Base-by-base conservation (phyloP, 371 early-diverging fungal genomes). In the Apophysomyces elegans region DNA sequence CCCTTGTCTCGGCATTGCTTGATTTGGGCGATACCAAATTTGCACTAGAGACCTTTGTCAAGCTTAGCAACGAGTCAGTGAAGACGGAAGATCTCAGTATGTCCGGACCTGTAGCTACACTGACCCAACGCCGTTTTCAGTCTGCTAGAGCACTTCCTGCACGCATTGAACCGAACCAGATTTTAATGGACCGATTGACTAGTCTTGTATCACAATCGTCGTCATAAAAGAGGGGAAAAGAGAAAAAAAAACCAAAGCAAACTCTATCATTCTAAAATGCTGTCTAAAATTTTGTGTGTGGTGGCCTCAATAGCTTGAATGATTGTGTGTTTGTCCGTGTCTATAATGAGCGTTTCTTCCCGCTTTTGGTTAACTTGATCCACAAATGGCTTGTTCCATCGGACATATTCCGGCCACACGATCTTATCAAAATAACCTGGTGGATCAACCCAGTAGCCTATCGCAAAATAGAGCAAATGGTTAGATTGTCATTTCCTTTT, bases 381-480 rank as follows among this genome's bases (percentile, higher is more conserved):
- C 54, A 76, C 67, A 11, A 71, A 45, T 36, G 70, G 77, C 35
- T 64, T 56, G 66, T 91, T 88, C 69, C 85, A 84, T 32, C 73
- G 66, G 4, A 87, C 44, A 72, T 88, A 93, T 59, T 91, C 84
- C 11, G 95, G 94, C 93, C 93, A 95, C 5, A 95, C 96, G 66
- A 93, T 79, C 2, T 78, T 66, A 62, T 92, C 91, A 79, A 94
- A 95, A 68, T 94, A 95, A 1, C 84, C 86, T 1, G 93, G 93
- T n/a, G 96, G 94, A 74, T 95, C 96, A 0, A 67, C 73, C 95
- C 94, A 92, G 54, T 87, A 87, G 0, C 88, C 90, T 83, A 71
- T 54, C 60, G 3, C 16, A 18, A 9, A 14, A 37, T 38, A 46
- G 36, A 44, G 14, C 54, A 12, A 68, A 39, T 12, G 5, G 58